These are phyloP conservation scores for Tripterygium wilfordii DNA, from an alignment of 177 flowering plant genomes.

Conservation along the genomic window DNA sequence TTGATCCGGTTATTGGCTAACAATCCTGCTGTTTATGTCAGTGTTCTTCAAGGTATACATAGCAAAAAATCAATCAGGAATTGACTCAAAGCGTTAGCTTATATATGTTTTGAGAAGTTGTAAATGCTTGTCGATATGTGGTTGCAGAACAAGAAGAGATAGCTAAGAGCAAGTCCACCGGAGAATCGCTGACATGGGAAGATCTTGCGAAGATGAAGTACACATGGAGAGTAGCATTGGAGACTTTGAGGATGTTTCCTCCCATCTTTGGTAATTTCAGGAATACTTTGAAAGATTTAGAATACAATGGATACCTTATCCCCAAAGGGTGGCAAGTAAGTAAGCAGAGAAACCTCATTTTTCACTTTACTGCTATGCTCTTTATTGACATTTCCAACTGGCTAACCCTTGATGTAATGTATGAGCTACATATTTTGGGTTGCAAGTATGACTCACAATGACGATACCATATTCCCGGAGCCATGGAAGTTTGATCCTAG, in stretches of 20 bases:
- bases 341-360: neutral
- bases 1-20: conserved; percentile 28
- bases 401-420: neutral
- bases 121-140: conserved; percentile 3
- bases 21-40: conserved; percentile 18
- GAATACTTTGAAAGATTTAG: conserved; percentile 19
- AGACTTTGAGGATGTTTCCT: conserved; percentile 28
- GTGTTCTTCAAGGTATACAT: conserved; percentile 26
- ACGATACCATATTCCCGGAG: conserved; percentile 21
- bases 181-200: conserved; percentile 34
- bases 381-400: neutral
- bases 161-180: conserved; percentile 23
- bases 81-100: no score
- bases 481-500: conserved; percentile 34
- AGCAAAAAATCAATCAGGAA: no score
- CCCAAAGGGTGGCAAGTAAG: conserved; percentile 42
- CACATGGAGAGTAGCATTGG: conserved; percentile 39
- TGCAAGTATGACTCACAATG: conserved; percentile 26
- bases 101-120: neutral
- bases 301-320: conserved; percentile 27
- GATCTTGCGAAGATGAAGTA: conserved; percentile 37
- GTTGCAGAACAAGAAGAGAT: conserved; percentile 34
- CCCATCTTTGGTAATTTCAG: conserved; percentile 34
- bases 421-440: conserved; percentile 25
- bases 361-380: neutral